Conservation (phyloP, 2,329 filamentous ascomycete species). For the Bipolaris zeicola region DNA sequence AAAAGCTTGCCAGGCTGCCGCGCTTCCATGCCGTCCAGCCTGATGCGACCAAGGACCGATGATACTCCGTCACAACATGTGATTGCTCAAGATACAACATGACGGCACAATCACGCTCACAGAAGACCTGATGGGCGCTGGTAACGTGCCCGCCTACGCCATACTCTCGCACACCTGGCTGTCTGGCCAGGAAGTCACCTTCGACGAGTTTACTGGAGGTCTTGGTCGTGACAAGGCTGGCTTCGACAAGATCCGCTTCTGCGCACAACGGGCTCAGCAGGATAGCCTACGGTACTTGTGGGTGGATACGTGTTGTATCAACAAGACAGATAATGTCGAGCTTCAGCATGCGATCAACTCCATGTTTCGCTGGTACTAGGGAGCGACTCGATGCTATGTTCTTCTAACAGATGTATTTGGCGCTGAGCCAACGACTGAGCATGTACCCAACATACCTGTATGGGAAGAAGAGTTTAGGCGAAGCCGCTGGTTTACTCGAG, state of each 20-base stretch:
- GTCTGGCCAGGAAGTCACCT: background rate
- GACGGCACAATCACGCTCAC: slow-evolving; percentile 1
- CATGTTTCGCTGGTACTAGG: slow-evolving; percentile 8
- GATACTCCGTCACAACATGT: background rate
- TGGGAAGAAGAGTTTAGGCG: background rate
- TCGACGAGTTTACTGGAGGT: background rate
- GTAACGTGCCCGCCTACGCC: background rate
- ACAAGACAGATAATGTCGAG: background rate
- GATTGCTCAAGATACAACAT: slow-evolving; percentile 5
- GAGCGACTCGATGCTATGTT: slow-evolving; percentile 6
- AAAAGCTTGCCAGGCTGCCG: background rate
- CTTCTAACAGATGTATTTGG: slow-evolving; percentile 8
- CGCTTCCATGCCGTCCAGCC: slow-evolving; percentile 1
- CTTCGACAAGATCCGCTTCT: slow-evolving; percentile 4
- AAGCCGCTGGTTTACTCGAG: slow-evolving; percentile 8
- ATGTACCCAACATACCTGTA: background rate
- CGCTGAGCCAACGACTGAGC: background rate
- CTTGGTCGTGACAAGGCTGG: background rate
- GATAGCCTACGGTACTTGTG: slow-evolving; percentile 6
- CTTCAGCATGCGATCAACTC: slow-evolving; percentile 5
- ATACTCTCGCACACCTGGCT: background rate
- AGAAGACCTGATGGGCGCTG: background rate
- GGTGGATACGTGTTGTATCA: slow-evolving; percentile 11
- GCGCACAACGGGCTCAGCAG: background rate
- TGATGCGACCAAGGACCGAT: background rate